Conservation (phyloP, 1,284 basidiomycete species). For the Boletus nobilissimus region DNA sequence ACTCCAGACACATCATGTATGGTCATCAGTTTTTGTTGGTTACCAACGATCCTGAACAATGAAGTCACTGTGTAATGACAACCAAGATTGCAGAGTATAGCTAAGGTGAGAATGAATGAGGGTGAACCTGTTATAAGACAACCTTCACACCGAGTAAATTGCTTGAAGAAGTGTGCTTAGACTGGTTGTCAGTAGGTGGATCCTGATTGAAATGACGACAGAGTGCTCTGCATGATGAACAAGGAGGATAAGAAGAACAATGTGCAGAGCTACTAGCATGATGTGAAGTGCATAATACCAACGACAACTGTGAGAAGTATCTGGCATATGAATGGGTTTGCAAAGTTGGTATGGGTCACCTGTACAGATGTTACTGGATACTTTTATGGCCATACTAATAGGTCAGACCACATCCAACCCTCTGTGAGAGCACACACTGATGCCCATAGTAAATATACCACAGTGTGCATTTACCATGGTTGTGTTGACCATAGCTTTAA, state of each 20-base stretch:
- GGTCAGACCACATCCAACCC: background rate
- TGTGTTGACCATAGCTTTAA: background rate
- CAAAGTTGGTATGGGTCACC: background rate
- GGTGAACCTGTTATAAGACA: background rate
- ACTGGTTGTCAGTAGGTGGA: background rate
- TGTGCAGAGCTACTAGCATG: background rate
- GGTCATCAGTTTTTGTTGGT: background rate
- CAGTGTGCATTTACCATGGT: background rate
- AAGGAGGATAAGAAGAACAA: background rate
- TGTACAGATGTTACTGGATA: background rate
- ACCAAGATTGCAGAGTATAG: background rate
- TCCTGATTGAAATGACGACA: background rate
- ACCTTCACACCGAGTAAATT: background rate
- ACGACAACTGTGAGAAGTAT: background rate
- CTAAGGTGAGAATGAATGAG: background rate
- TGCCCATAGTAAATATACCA: background rate
- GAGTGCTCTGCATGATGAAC: background rate
- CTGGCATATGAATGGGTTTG: background rate
- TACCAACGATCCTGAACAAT: background rate
- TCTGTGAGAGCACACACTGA: background rate
- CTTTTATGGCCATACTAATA: background rate
- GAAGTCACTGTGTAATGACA: background rate
- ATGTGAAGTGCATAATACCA: background rate
- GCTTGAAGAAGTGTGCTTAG: background rate
- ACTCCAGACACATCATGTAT: constrained; percentile 1